Conservation (phyloP, 1,284 basidiomycete species). For the Ceratobasidium sp. region DNA sequence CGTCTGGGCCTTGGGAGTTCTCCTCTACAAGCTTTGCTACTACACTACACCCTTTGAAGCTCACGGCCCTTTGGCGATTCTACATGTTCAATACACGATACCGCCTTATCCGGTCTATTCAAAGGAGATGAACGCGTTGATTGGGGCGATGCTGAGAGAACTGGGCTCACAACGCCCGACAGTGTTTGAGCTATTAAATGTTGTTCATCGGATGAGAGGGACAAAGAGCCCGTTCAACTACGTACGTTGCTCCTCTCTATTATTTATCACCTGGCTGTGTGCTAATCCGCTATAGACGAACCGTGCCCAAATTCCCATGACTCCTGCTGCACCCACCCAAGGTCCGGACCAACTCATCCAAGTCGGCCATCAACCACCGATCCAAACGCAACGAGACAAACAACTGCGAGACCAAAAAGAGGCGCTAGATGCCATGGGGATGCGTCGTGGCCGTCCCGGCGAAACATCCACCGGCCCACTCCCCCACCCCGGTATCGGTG, state of each 20-base stretch:
- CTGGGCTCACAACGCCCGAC: slow-evolving; percentile 83
- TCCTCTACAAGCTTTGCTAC: slow-evolving; percentile 90
- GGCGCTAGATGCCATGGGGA: slow-evolving; percentile 33
- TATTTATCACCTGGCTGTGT: slow-evolving; percentile 4
- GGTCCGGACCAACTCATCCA: slow-evolving; percentile 34
- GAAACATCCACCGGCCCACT: neutral
- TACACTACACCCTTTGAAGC: slow-evolving; percentile 99
- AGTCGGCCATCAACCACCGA: slow-evolving; percentile 21
- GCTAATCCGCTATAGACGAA: neutral
- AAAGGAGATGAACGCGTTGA: slow-evolving; percentile 82
- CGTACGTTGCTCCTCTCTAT: slow-evolving; percentile 54
- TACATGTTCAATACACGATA: slow-evolving; percentile 95
- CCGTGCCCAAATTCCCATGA: slow-evolving; percentile 18
- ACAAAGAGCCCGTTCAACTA: slow-evolving; percentile 84
- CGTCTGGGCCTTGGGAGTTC: slow-evolving; percentile 71
- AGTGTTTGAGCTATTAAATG: slow-evolving; percentile 80
- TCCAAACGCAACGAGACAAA: slow-evolving; percentile 2
- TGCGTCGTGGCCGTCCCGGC: slow-evolving; percentile 25
- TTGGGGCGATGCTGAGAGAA: slow-evolving; percentile 91
- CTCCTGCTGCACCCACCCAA: slow-evolving; percentile 30
- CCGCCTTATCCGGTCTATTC: slow-evolving; percentile 96
- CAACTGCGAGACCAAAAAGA: slow-evolving; percentile 39
- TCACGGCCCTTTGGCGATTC: slow-evolving; percentile 93
- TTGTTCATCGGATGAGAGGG: slow-evolving; percentile 83
- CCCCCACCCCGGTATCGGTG: too few relatives aligned